Conservation (phyloP, 148 eudicot species). For the Gaultheria prostrata region DNA sequence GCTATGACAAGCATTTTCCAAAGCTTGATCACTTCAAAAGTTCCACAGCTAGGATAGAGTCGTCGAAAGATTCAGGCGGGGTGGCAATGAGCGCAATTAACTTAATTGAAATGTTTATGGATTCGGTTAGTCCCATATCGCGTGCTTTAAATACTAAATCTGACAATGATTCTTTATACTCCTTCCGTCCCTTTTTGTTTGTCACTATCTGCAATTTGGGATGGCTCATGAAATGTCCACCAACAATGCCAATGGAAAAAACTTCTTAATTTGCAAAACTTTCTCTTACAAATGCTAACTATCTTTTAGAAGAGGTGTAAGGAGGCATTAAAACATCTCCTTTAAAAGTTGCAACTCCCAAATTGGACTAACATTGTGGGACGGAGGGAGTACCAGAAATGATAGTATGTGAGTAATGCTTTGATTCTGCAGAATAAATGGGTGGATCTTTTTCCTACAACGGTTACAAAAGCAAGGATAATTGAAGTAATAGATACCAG, state of each 20-base stretch:
- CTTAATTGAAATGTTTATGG: conserved; percentile 43
- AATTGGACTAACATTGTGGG: neutral
- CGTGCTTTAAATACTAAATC: neutral
- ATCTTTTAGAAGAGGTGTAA: neutral
- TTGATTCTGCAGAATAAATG: conserved; percentile 45
- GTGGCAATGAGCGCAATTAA: conserved; percentile 31
- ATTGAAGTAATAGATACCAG: conserved; percentile 35
- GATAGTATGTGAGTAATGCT: neutral
- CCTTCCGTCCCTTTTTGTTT: neutral
- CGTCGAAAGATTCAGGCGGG: conserved; percentile 43
- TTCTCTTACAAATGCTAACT: neutral
- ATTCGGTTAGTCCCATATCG: conserved; percentile 27
- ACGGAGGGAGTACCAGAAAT: neutral
- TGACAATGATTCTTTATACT: neutral
- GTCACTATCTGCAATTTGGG: neutral
- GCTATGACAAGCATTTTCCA: conserved; percentile 28
- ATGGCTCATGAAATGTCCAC: neutral
- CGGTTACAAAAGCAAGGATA: conserved; percentile 42
- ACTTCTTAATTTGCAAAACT: neutral
- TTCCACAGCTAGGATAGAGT: conserved; percentile 32
- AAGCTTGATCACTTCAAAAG: conserved; percentile 16
- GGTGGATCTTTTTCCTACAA: conserved; percentile 48
- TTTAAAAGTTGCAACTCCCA: neutral
- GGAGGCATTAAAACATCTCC: neutral
- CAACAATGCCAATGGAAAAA: neutral